Evolutionary conservation across 1,139 yeast genomes (phyloP).

Genomic region (Candida glucosophila): DNA sequence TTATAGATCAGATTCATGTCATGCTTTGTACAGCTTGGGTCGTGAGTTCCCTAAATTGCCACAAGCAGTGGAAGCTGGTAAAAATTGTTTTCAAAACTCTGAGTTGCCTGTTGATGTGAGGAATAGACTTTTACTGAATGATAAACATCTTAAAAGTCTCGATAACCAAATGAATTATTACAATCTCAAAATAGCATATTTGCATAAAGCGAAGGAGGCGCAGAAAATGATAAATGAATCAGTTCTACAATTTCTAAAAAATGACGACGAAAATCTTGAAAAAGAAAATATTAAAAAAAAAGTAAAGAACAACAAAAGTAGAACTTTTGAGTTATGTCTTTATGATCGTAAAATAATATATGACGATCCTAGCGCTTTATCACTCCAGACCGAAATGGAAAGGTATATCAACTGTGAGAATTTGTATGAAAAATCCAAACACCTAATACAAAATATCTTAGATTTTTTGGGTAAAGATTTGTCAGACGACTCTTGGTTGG

Average conservation of each 20-base stretch:
- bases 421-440: slow-evolving; percentile 9
- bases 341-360: slow-evolving; percentile 14
- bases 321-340: slow-evolving; percentile 25
- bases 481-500: slow-evolving; percentile 12
- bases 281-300: slow-evolving; percentile 7
- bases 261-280: slow-evolving; percentile 4
- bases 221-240: slow-evolving; percentile 31
- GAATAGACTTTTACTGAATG: slow-evolving; percentile 11
- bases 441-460: slow-evolving; percentile 4
- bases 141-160: slow-evolving; percentile 15
- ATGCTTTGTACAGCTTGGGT: slow-evolving; percentile 19
- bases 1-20: slow-evolving; percentile 6
- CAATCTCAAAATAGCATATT: slow-evolving; percentile 12
- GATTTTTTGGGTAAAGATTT: slow-evolving; percentile 4
- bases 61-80: slow-evolving; percentile 22
- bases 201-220: slow-evolving; percentile 26
- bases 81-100: slow-evolving; percentile 9
- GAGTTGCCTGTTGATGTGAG: slow-evolving; percentile 23
- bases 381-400: background rate
- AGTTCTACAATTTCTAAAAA: slow-evolving; percentile 1
- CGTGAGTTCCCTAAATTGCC: slow-evolving; percentile 31
- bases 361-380: background rate
- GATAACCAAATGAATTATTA: slow-evolving; percentile 11
- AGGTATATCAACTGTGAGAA: slow-evolving; percentile 2
- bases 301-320: slow-evolving; percentile 11